Conservation (phyloP, 352 stramenopile genomes). For the Pythium coloratum region DNA sequence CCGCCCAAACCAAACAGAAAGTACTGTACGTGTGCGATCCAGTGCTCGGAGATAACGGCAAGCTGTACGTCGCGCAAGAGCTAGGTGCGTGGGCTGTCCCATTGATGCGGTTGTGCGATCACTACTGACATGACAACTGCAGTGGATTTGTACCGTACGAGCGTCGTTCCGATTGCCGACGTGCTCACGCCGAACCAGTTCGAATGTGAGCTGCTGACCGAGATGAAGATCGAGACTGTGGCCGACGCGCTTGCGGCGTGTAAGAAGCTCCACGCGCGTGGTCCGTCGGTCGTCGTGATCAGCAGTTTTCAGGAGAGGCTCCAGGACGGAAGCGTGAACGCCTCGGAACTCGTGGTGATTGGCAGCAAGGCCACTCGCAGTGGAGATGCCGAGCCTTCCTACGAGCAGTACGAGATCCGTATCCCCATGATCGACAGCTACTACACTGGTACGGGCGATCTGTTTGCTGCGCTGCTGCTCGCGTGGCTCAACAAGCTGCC, state of each 20-base stretch:
- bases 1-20: constrained; percentile 44
- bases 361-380: constrained; percentile 39
- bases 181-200: constrained; percentile 88
- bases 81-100: constrained; percentile 47
- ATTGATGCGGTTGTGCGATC: background rate
- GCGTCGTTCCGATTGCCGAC: constrained; percentile 79
- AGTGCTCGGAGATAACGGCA: constrained; percentile 78
- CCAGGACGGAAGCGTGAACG: constrained; percentile 21
- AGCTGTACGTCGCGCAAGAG: constrained; percentile 79
- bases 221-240: constrained; percentile 68
- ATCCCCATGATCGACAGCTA: constrained; percentile 81
- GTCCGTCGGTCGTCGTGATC: constrained; percentile 78
- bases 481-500: constrained; percentile 73
- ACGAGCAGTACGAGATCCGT: constrained; percentile 77
- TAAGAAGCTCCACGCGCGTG: constrained; percentile 71
- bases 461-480: constrained; percentile 82
- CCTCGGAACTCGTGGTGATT: constrained; percentile 64
- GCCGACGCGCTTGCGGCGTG: constrained; percentile 65
- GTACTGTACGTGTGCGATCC: constrained; percentile 84
- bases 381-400: constrained; percentile 25
- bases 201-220: constrained; percentile 77
- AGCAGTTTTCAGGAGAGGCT: constrained; percentile 69
- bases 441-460: constrained; percentile 81
- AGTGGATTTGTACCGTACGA: constrained; percentile 81
- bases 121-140: background rate